phyloP scores from a whole-genome alignment of 352 stramenopile species.

The Phytophthora pistaciae region DNA sequence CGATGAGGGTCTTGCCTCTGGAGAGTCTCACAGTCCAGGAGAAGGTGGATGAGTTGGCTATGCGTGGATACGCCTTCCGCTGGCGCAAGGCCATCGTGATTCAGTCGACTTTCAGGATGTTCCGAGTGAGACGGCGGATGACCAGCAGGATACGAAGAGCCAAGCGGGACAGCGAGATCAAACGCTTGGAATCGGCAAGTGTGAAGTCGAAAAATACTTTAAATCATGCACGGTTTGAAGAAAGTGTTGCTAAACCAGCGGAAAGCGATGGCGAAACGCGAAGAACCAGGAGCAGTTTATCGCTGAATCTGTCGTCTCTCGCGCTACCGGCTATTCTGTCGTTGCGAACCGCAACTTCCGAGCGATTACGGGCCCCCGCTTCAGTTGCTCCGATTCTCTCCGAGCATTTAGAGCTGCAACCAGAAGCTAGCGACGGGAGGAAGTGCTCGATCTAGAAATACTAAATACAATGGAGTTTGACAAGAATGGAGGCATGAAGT shows the following conservation, averaged over 20 bases:
- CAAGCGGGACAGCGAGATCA: conserved; percentile 13
- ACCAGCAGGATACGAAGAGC: conserved; percentile 22
- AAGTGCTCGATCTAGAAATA: conserved; percentile 32
- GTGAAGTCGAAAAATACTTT: not conserved
- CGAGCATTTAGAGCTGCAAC: conserved; percentile 37
- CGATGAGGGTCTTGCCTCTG: conserved; percentile 68
- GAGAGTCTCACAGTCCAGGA: conserved; percentile 82
- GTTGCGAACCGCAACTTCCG: conserved; percentile 11
- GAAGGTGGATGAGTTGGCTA: conserved; percentile 85
- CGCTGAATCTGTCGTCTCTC: conserved; percentile 8
- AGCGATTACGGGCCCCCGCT: conserved; percentile 22
- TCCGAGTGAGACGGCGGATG: conserved; percentile 44
- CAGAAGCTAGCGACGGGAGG: conserved; percentile 26
- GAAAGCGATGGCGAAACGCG: conserved; percentile 4
- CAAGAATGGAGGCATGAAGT: too few species aligned
- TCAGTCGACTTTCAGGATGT: conserved; percentile 74
- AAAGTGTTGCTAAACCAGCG: not conserved
- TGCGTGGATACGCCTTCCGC: conserved; percentile 73
- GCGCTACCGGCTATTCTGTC: conserved; percentile 6
- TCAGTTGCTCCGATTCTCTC: conserved; percentile 29
- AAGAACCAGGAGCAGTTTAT: conserved; percentile 5
- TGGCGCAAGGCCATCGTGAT: conserved; percentile 70
- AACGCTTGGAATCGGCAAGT: conserved; percentile 1
- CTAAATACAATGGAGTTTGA: not conserved
- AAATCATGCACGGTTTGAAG: not conserved